phyloP scores from a whole-genome alignment of 768 basidiomycete species.

The Amanita brunnescens region DNA sequence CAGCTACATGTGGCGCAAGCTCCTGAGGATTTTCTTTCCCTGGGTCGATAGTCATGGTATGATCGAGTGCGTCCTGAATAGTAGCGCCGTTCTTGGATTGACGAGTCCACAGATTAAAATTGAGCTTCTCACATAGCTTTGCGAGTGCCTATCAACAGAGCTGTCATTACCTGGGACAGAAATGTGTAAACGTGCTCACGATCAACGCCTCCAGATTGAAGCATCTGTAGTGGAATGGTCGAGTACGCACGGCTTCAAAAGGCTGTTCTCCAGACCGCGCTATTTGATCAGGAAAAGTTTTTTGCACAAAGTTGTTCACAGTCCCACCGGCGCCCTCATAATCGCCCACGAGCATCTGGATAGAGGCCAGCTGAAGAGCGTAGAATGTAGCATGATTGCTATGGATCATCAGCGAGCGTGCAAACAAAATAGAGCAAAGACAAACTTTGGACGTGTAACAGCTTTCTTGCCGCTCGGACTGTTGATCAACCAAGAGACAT shows the following conservation, averaged over 20 bases:
- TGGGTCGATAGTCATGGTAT: conserved; percentile 39
- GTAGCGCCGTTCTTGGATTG: conserved; percentile 41
- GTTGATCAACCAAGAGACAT: conserved; percentile 47
- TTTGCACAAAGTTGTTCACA: conserved; percentile 40
- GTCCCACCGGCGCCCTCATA: conserved; percentile 36
- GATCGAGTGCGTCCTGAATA: conserved; percentile 53
- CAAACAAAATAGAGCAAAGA: not conserved
- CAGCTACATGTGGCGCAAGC: conserved; percentile 49
- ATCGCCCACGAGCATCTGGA: conserved; percentile 48
- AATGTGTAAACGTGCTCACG: conserved; percentile 24
- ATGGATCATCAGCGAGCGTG: not conserved
- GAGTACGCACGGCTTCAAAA: conserved; percentile 49
- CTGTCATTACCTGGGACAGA: conserved; percentile 11
- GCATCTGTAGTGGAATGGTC: conserved; percentile 58
- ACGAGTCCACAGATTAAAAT: conserved; percentile 42
- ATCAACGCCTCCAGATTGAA: conserved; percentile 68
- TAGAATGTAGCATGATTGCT: conserved; percentile 67
- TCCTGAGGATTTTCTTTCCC: conserved; percentile 29
- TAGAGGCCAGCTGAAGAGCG: conserved; percentile 46
- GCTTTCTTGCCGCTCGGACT: conserved; percentile 40
- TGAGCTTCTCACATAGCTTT: conserved; percentile 45
- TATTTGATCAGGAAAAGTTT: conserved; percentile 44
- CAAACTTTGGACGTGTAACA: conserved; percentile 41
- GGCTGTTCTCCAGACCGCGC: conserved; percentile 54
- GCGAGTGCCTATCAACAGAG: conserved; percentile 33